Evolutionary conservation across 1,284 basidiomycete genomes (phyloP).

Genomic region (Apiotrichum montevideense): DNA sequence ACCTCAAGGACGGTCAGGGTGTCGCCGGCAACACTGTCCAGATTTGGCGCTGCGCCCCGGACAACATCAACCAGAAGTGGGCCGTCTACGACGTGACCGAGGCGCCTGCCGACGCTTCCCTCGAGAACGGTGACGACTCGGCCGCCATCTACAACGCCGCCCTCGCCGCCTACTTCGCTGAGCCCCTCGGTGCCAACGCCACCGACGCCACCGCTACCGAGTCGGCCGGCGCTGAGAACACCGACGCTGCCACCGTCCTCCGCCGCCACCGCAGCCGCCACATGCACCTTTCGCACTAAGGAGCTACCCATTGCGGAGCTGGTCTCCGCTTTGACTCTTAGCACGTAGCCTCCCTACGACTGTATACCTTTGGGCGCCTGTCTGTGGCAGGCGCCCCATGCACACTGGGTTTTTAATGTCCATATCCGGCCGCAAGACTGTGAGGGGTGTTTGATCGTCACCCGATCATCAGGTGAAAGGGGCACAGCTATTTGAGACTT

Average conservation of each 20-base stretch:
- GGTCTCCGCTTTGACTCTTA: too few relatives aligned
- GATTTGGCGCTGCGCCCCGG: conserved; percentile 32
- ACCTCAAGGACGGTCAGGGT: conserved; percentile 30
- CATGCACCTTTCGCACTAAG: neutral
- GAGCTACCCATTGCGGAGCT: too few relatives aligned
- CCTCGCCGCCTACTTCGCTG: neutral
- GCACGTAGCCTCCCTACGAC: too few relatives aligned
- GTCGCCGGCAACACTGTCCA: conserved; percentile 32
- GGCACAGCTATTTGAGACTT: too few relatives aligned
- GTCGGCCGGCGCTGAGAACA: neutral
- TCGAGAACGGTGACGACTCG: conserved; percentile 6
- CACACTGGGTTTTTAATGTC: too few relatives aligned
- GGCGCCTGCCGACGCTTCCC: conserved; percentile 10
- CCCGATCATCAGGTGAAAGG: too few relatives aligned
- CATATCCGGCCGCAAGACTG: too few relatives aligned
- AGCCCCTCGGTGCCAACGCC: neutral
- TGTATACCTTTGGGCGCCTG: too few relatives aligned
- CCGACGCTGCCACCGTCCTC: neutral
- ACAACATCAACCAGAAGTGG: conserved; percentile 42
- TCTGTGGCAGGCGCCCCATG: too few relatives aligned
- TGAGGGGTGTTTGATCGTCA: too few relatives aligned
- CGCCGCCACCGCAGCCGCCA: conserved; percentile 4
- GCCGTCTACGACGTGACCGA: conserved; percentile 31
- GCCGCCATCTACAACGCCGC: conserved; percentile 4
- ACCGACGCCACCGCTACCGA: neutral